Percentiles rank a stretch among this genome's conserved stretches.
Conservation (phyloP, 192 early-diverging fungal species). For the Piromyces finnis region DNA sequence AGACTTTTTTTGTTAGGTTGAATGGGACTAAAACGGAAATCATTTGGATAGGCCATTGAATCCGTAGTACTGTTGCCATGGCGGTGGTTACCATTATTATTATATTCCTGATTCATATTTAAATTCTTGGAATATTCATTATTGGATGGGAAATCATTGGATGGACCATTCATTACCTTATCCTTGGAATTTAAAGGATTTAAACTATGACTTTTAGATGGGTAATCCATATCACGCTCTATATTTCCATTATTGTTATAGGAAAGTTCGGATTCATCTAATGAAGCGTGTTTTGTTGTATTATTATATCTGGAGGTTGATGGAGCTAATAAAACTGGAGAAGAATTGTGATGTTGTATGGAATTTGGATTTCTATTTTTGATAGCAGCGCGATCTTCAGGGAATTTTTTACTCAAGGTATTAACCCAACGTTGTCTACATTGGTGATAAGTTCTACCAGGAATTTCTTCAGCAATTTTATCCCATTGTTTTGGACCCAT, state of each 20-base stretch:
- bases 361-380: background rate
- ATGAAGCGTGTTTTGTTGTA: background rate
- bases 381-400: background rate
- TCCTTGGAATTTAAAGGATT: background rate
- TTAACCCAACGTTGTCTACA: constrained; percentile 20
- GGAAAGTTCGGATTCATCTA: background rate
- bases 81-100: background rate
- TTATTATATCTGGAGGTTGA: background rate
- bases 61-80: background rate
- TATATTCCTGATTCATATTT: background rate
- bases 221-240: background rate
- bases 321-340: background rate
- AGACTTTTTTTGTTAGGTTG: no score
- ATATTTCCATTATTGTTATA: background rate
- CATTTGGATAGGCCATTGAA: no score
- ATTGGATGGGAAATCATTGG: background rate
- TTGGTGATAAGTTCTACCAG: constrained; percentile 16
- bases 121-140: background rate
- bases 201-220: background rate
- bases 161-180: background rate
- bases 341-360: background rate
- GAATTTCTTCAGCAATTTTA: constrained; percentile 10
- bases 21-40: no score
- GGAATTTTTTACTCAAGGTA: background rate
- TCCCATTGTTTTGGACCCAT: constrained; percentile 19